Percentiles rank a stretch among this genome's conserved stretches.
Conservation (phyloP, 2,329 filamentous ascomycete species). For the Volutella citrinella region DNA sequence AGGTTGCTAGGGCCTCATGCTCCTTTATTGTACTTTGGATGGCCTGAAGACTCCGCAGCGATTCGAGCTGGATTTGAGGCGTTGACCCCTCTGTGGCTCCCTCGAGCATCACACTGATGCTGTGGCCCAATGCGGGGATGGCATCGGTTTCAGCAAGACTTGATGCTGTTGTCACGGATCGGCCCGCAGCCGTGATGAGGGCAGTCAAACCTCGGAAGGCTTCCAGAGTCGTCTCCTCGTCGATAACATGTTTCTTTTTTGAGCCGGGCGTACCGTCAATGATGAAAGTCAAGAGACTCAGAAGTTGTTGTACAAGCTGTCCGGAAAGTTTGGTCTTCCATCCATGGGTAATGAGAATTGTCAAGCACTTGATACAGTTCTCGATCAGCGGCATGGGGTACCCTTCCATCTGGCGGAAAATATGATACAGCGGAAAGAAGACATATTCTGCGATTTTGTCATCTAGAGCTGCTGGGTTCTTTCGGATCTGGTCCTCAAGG, state of each 20-base stretch:
- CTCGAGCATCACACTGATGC: constrained; percentile 76
- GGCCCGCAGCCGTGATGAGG: constrained; percentile 59
- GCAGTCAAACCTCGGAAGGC: constrained; percentile 67
- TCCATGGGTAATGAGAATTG: constrained; percentile 69
- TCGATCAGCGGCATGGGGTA: constrained; percentile 74
- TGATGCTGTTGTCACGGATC: constrained; percentile 46
- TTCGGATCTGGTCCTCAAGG: constrained; percentile 42
- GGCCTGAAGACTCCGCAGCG: constrained; percentile 60
- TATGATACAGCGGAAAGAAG: constrained; percentile 88
- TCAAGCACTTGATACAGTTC: constrained; percentile 70
- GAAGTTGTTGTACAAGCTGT: constrained; percentile 75
- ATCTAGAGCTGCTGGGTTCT: constrained; percentile 58
- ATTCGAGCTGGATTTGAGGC: constrained; percentile 67
- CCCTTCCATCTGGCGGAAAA: constrained; percentile 72
- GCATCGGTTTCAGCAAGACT: constrained; percentile 55
- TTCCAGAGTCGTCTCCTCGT: constrained; percentile 73
- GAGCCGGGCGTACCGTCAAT: constrained; percentile 67
- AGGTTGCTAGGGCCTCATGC: constrained; percentile 73
- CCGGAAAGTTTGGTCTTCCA: constrained; percentile 73
- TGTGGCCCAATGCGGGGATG: constrained; percentile 77
- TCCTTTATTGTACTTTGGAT: constrained; percentile 66
- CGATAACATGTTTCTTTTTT: constrained; percentile 40
- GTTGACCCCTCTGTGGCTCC: constrained; percentile 63
- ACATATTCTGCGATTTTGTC: constrained; percentile 87
- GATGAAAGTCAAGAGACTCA: constrained; percentile 81